Percentiles rank a stretch among this genome's conserved stretches.
These are phyloP conservation scores for Macrocybe gigantea DNA, from an alignment of 768 basidiomycete species.

Conservation along the genomic window DNA sequence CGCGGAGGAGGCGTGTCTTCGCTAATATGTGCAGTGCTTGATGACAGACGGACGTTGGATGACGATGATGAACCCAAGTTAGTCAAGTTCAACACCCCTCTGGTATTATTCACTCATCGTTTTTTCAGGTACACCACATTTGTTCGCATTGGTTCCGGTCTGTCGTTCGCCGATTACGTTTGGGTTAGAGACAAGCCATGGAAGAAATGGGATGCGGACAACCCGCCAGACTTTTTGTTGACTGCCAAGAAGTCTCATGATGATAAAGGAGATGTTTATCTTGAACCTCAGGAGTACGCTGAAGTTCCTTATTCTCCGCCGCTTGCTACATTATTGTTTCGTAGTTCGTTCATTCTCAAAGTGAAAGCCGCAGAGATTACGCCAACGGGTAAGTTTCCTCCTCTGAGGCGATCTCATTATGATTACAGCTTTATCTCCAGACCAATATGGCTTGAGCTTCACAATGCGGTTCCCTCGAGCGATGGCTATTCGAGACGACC, in stretches of 20 bases:
- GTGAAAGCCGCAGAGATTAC: conserved; percentile 94
- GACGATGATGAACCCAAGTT: conserved; percentile 66
- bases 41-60: conserved; percentile 52
- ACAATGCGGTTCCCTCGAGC: conserved; percentile 96
- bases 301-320: not conserved
- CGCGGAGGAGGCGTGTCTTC: conserved; percentile 88
- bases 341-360: conserved; percentile 87
- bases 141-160: conserved; percentile 84
- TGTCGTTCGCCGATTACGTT: conserved; percentile 80
- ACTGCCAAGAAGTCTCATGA: conserved; percentile 58
- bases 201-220: conserved; percentile 72
- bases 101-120: conserved; percentile 1
- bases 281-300: conserved; percentile 81
- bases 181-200: conserved; percentile 82
- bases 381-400: conserved; percentile 48
- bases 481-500: conserved; percentile 72
- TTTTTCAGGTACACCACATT: conserved; percentile 73
- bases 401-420: not conserved
- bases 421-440: conserved; percentile 26
- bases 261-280: conserved; percentile 87
- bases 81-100: conserved; percentile 8
- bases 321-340: not conserved
- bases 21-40: conserved; percentile 83
- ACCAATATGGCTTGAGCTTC: conserved; percentile 77
- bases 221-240: conserved; percentile 64